Evolutionary conservation across 768 basidiomycete genomes (phyloP), one percentile per base, ranked within the genome.

Genomic region (Lentinula lateritia): DNA sequence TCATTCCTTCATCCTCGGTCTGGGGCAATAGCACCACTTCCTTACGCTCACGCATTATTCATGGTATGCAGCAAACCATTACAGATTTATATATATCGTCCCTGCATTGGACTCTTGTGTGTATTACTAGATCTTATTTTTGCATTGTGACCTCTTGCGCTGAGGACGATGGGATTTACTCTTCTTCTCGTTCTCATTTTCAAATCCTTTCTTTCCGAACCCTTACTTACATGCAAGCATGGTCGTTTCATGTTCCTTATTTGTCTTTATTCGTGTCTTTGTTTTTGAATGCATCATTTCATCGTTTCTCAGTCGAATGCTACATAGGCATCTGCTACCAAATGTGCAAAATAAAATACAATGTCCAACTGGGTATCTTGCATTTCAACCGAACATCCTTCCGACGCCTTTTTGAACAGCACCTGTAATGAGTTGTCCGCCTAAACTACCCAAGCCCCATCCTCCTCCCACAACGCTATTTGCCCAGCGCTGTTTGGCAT

Each of bases 401-500:
- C 92, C 87, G 13, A 96, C 83, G 34, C 91, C 83, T 68, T 85
- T 91, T 76, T 89, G 89, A 43, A 98, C 85, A 5, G 91, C 86
- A 1, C 93, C 87, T 3, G 87, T 85, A 23, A 98, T 74, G 53
- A 99, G 74, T 67, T 92, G 89, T 2, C 94, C 92, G 1, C 95
- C 93, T 50, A 98, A 72, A 0, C 94, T 89, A 34, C 93, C 89
- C 66, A 90, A 74, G 56, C 82, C 78, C 87, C 92, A 92, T 41
- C 81, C 81, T 2, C 83, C 83, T n/a, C 87, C 79, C 12, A 85
- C 83, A 16, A 92, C 80, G 32, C 79, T 82, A 62, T 83, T 88
- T 2, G 94, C 93, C 96, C 93, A 98, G 57, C 86, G 85, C 67
- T 89, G 84, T 73, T 97, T 97, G 32, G 96, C 92, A 68, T 98